A percentile compares a stretch with the other conserved stretches of the same genome.
phyloP scores from a whole-genome alignment of 1,284 basidiomycete genomes.

The Moesziomyces sp. region DNA sequence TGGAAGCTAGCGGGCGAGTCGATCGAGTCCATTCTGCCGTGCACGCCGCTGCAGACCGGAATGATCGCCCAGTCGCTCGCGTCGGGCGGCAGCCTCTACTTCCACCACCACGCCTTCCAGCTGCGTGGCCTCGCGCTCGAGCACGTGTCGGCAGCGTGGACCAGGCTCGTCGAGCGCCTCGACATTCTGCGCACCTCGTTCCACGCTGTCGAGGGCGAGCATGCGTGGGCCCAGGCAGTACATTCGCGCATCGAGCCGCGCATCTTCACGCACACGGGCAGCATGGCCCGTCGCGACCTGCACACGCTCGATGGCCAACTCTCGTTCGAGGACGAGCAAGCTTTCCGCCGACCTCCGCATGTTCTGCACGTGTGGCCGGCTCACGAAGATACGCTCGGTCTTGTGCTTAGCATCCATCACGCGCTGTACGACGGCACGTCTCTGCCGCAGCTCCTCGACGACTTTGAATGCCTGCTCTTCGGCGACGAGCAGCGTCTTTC shows the following conservation, averaged over 20 bases:
- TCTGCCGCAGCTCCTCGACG: slow-evolving; percentile 49
- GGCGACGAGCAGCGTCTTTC: slow-evolving; percentile 2
- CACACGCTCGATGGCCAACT: slow-evolving; percentile 23
- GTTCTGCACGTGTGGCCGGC: slow-evolving; percentile 40
- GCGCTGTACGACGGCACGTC: slow-evolving; percentile 56
- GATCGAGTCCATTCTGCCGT: slow-evolving; percentile 50
- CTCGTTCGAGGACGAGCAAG: slow-evolving; percentile 50
- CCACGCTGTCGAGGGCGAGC: slow-evolving; percentile 37
- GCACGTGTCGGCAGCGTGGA: slow-evolving; percentile 39
- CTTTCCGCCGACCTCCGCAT: slow-evolving; percentile 45
- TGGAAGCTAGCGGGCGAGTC: slow-evolving; percentile 25
- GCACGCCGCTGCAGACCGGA: slow-evolving; percentile 64
- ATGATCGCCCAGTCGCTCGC: slow-evolving; percentile 62
- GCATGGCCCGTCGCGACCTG: slow-evolving; percentile 6
- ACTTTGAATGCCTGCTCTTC: slow-evolving; percentile 25
- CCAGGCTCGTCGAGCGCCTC: slow-evolving; percentile 29
- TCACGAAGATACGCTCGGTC: background rate
- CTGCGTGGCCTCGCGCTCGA: slow-evolving; percentile 3
- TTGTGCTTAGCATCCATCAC: slow-evolving; percentile 52
- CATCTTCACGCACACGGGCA: slow-evolving; percentile 19
- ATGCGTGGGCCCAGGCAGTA: slow-evolving; percentile 56
- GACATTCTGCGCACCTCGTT: slow-evolving; percentile 62
- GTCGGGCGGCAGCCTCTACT: slow-evolving; percentile 49
- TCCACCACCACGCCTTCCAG: slow-evolving; percentile 53
- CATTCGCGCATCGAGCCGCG: slow-evolving; percentile 16